These are phyloP conservation scores for Pseudocercospora eumusae DNA, from an alignment of 2,329 filamentous ascomycete species.

Conservation along the genomic window DNA sequence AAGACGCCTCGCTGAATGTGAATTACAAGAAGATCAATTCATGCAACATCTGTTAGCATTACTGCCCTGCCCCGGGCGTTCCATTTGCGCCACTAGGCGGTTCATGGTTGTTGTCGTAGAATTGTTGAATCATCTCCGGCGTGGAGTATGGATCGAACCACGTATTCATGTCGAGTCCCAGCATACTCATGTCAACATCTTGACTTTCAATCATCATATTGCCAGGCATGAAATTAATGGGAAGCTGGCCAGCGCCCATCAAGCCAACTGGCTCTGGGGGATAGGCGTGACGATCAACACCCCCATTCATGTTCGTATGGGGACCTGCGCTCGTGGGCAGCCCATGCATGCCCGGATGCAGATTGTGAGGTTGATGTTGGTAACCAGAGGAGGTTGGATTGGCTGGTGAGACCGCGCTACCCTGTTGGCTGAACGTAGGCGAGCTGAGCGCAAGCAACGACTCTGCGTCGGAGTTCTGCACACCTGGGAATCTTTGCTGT, in stretches of 20 bases:
- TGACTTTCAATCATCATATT: slow-evolving; percentile 74
- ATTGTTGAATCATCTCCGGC: slow-evolving; percentile 28
- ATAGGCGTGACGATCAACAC: background rate
- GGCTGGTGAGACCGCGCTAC: slow-evolving; percentile 19
- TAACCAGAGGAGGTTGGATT: slow-evolving; percentile 12
- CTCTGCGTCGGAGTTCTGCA: slow-evolving; percentile 20
- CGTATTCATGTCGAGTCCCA: slow-evolving; percentile 70
- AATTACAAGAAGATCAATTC: background rate
- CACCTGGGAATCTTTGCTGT: slow-evolving; percentile 18
- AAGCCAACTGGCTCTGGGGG: slow-evolving; percentile 6
- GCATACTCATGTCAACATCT: slow-evolving; percentile 71
- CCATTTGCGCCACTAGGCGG: slow-evolving; percentile 14
- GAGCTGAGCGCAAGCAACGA: slow-evolving; percentile 52
- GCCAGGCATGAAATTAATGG: slow-evolving; percentile 38
- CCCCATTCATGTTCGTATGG: slow-evolving; percentile 29
- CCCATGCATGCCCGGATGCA: slow-evolving; percentile 15
- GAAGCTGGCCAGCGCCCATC: slow-evolving; percentile 13
- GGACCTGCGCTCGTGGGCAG: slow-evolving; percentile 15
- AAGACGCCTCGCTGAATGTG: slow-evolving; percentile 15
- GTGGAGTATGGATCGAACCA: slow-evolving; percentile 72
- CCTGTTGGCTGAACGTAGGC: slow-evolving; percentile 41
- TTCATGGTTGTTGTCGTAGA: slow-evolving; percentile 28
- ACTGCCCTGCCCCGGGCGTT: slow-evolving; percentile 11
- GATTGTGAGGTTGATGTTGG: slow-evolving; percentile 11
- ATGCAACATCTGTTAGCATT: background rate